A percentile compares a stretch with the other conserved stretches of the same genome.
Evolutionary conservation across 306 rosid species (phyloP).

Genomic region (Glycyrrhiza uralensis): DNA sequence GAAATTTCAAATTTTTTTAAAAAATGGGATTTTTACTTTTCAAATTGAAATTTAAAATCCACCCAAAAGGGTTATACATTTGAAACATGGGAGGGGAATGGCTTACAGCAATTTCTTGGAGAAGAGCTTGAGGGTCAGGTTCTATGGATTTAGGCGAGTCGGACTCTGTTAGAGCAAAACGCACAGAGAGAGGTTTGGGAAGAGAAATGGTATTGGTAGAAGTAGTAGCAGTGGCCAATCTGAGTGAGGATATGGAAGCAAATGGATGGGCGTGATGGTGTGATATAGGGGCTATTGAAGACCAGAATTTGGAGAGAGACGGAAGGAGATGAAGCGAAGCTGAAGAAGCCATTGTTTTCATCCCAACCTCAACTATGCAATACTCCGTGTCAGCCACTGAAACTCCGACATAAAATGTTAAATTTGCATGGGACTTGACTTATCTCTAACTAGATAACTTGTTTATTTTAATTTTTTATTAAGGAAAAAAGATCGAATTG

Average conservation of each 20-base stretch:
- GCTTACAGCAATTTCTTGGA: conserved; percentile 65
- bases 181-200: conserved; percentile 34
- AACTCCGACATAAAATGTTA: neutral
- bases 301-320: conserved; percentile 34
- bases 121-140: conserved; percentile 53
- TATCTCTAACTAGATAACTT: neutral
- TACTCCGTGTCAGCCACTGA: conserved; percentile 30
- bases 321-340: conserved; percentile 45
- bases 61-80: neutral
- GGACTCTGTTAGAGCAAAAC: conserved; percentile 69
- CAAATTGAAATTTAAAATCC: neutral
- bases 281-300: conserved; percentile 31
- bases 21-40: neutral
- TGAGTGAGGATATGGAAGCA: conserved; percentile 38
- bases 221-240: conserved; percentile 16
- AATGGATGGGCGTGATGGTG: conserved; percentile 25
- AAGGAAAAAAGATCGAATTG: neutral
- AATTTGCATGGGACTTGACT: neutral
- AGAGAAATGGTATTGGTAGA: conserved; percentile 13
- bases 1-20: neutral
- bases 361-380: neutral
- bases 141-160: conserved; percentile 60
- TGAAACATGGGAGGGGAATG: conserved; percentile 3
- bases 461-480: neutral
- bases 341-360: conserved; percentile 60